phyloP scores from a whole-genome alignment of 2,329 filamentous ascomycete species.

The Penicillium sp. region DNA sequence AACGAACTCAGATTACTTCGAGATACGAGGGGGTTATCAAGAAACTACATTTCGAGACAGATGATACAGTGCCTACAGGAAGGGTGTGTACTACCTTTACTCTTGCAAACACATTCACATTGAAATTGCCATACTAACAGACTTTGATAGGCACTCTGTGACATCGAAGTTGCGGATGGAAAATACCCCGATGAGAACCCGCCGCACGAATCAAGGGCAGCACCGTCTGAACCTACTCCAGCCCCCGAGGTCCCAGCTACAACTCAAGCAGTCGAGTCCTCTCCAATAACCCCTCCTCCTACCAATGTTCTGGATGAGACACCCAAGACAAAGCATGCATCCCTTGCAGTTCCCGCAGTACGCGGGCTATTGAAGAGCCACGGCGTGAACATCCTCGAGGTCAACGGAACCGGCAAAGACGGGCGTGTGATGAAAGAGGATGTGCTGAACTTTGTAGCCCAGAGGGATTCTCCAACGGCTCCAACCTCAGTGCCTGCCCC shows the following conservation, averaged over 20 bases:
- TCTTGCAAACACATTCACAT: not conserved
- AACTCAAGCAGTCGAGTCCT: constrained; percentile 18
- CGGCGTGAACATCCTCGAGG: constrained; percentile 71
- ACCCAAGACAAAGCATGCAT: constrained; percentile 60
- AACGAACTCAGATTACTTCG: constrained; percentile 77
- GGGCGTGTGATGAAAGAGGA: constrained; percentile 92
- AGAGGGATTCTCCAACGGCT: constrained; percentile 38
- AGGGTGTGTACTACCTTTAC: constrained; percentile 46
- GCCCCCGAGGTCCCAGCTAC: constrained; percentile 10
- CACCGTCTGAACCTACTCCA: constrained; percentile 22
- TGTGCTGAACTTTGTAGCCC: constrained; percentile 64
- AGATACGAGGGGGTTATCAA: constrained; percentile 94
- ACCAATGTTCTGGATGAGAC: constrained; percentile 6
- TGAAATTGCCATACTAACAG: constrained; percentile 10
- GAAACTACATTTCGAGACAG: constrained; percentile 90
- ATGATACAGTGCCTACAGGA: constrained; percentile 94
- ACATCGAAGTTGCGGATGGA: constrained; percentile 86
- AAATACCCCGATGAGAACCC: constrained; percentile 60
- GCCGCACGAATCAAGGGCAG: constrained; percentile 25
- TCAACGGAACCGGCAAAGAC: constrained; percentile 83
- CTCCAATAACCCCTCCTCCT: constrained; percentile 6
- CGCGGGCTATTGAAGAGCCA: constrained; percentile 80
- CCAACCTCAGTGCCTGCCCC: constrained; percentile 42
- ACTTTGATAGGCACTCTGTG: constrained; percentile 68
- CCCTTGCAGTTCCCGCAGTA: constrained; percentile 86